Evolutionary conservation across 2,329 filamentous ascomycete genomes (phyloP), one percentile per base, ranked within the genome.

Genomic region (Ophiostoma sp.): DNA sequence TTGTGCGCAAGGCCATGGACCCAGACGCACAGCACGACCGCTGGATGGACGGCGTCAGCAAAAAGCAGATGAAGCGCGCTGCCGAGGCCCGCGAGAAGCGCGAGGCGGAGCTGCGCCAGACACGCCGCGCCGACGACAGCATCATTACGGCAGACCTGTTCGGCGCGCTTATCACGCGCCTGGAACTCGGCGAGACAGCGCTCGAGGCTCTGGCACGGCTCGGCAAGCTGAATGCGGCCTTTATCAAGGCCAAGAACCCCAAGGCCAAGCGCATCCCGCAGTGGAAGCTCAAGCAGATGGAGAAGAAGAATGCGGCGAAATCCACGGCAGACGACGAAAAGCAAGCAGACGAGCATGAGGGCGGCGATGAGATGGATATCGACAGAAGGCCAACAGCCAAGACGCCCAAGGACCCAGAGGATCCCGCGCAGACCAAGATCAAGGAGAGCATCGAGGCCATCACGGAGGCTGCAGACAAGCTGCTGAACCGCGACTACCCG

Each of bases 1-100:
- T 88, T 76, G 87, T 99, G 62, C 87, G 95, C 68, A 96, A 96
- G 77, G 93, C 93, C 0, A 85, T 81, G 8, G 95, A 99, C 74
- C 92, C 92, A 0, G 93, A 98, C 73, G 92, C 93, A 0, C 86
- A 91, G 38, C 93, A 99, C 77, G 95, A 99, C 79, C 85, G 85
- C 44, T 99, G 95, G 95, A 80, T 99, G 27, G 91, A 97, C 62
- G 95, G 95, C 0, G 81, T 97, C 27, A 95, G 90, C 73, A 97
- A 96, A 77, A 96, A 94, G 77, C 93, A 97, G 69, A 96, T 98
- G 83, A 91, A 88, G 76, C 88, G 87, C 71, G 95, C 95, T 0
- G 92, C 89, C 55, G 92, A 91, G 71, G 95, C 95, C 3, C 91
- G 95, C 68, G 90, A 96, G 74, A 92, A 89, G 79, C 85, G 93